Evolutionary conservation across 2,329 filamentous ascomycete genomes (phyloP).

Genomic region (Incumbomyces lentus): DNA sequence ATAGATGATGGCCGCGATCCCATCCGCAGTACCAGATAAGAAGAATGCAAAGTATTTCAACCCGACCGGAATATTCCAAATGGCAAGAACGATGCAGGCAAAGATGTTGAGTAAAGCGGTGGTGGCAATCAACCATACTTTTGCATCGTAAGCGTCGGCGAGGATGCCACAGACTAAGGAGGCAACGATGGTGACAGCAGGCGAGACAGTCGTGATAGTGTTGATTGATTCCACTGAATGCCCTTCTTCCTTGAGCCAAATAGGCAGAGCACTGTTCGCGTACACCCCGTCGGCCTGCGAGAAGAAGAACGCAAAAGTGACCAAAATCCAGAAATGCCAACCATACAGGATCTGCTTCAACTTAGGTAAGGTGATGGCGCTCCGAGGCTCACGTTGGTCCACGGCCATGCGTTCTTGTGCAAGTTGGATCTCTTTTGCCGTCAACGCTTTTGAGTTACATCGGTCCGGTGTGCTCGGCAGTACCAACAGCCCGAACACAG

Average conservation of each 20-base stretch:
- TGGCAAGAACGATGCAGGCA: slow-evolving; percentile 19
- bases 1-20: slow-evolving; percentile 11
- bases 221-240: slow-evolving; percentile 35
- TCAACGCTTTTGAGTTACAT: slow-evolving; percentile 35
- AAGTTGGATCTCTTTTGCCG: slow-evolving; percentile 16
- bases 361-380: slow-evolving; percentile 30
- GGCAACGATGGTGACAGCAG: slow-evolving; percentile 33
- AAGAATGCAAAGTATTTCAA: slow-evolving; percentile 13
- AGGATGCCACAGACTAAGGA: slow-evolving; percentile 14
- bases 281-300: slow-evolving; percentile 32
- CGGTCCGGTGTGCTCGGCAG: slow-evolving; percentile 37
- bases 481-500: slow-evolving; percentile 27
- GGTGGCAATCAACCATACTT: slow-evolving; percentile 22
- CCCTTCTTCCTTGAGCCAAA: slow-evolving; percentile 31
- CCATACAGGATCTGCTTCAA: slow-evolving; percentile 30
- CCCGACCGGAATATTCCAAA: slow-evolving; percentile 23
- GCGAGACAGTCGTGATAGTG: slow-evolving; percentile 36
- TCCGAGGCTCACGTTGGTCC: slow-evolving; percentile 31
- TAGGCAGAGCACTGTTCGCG: slow-evolving; percentile 31
- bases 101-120: slow-evolving; percentile 26
- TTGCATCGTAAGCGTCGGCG: slow-evolving; percentile 12
- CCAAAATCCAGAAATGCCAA: slow-evolving; percentile 38
- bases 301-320: slow-evolving; percentile 29
- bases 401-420: slow-evolving; percentile 20
- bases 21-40: slow-evolving; percentile 4